Evolutionary conservation across 2,329 filamentous ascomycete genomes (phyloP).

Genomic region (Penicillium psychrosexuale): DNA sequence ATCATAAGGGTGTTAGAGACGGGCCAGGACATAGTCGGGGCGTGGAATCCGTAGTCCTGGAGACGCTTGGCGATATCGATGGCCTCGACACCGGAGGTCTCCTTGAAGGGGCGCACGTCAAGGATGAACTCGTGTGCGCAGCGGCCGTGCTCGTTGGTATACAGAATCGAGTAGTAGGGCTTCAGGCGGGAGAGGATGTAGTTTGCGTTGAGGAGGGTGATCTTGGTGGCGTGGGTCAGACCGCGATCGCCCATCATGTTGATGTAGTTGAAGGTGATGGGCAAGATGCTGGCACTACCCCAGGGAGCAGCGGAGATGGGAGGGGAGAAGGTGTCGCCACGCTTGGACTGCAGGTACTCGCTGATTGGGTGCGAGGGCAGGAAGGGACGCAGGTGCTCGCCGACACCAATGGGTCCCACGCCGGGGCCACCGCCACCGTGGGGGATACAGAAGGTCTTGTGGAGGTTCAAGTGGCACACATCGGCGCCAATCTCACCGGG

Average conservation of each 20-base stretch:
- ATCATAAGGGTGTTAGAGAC: slow-evolving; percentile 97
- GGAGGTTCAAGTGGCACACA: slow-evolving; percentile 93
- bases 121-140: slow-evolving; percentile 98
- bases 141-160: slow-evolving; percentile 81
- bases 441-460: slow-evolving; percentile 99
- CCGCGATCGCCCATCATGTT: slow-evolving; percentile 85
- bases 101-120: slow-evolving; percentile 80
- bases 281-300: slow-evolving; percentile 86
- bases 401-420: slow-evolving; percentile 90
- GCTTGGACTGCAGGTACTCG: slow-evolving; percentile 44
- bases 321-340: slow-evolving; percentile 54
- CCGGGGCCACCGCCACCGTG: slow-evolving; percentile 93
- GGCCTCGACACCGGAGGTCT: slow-evolving; percentile 77
- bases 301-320: slow-evolving; percentile 74
- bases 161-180: slow-evolving; percentile 85
- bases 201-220: slow-evolving; percentile 94
- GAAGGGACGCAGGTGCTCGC: slow-evolving; percentile 71
- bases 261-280: slow-evolving; percentile 94
- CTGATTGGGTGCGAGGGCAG: slow-evolving; percentile 69
- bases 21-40: slow-evolving; percentile 95
- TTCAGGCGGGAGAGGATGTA: slow-evolving; percentile 88
- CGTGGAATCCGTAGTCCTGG: slow-evolving; percentile 96
- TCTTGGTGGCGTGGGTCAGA: slow-evolving; percentile 83
- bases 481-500: slow-evolving; percentile 94
- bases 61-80: slow-evolving; percentile 96